Conservation (phyloP, 2,329 filamentous ascomycete genomes). For the Pseudogymnoascus sp. region DNA sequence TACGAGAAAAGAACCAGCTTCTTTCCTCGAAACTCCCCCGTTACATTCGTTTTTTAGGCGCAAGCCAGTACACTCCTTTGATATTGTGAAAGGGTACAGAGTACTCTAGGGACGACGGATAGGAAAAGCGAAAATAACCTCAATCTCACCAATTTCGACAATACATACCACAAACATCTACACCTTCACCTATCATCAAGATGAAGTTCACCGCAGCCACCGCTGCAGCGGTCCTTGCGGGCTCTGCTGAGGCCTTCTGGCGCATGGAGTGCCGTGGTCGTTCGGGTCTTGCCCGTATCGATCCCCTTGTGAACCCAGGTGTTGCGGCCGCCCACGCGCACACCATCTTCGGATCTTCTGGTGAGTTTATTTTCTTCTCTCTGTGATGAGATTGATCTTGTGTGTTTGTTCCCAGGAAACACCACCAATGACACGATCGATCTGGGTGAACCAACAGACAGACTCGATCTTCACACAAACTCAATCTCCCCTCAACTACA, state of each 20-base stretch:
- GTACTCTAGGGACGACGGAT: neutral
- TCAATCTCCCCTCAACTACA: neutral
- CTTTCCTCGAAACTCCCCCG: neutral
- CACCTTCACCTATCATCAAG: neutral
- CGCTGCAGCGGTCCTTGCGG: neutral
- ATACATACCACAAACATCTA: neutral
- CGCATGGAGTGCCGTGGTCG: constrained; percentile 75
- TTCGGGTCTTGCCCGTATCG: constrained; percentile 62
- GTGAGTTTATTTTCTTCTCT: constrained; percentile 40
- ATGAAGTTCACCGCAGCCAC: constrained; percentile 3
- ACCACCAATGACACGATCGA: no score
- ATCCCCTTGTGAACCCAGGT: constrained; percentile 64
- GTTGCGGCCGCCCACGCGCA: constrained; percentile 58
- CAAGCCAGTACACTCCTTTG: neutral
- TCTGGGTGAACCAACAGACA: neutral
- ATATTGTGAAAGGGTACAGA: neutral
- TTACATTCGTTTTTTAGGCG: neutral
- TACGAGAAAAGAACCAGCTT: neutral
- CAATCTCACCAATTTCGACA: neutral
- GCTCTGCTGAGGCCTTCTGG: constrained; percentile 62
- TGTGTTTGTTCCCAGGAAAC: neutral
- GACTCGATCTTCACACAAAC: neutral
- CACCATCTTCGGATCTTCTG: constrained; percentile 64
- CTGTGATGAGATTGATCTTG: constrained; percentile 12
- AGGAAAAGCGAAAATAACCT: neutral